A percentile compares a stretch with the other conserved stretches of the same genome.
Evolutionary conservation across 345 rosid genomes (phyloP).

Genomic region (Salix exigua): DNA sequence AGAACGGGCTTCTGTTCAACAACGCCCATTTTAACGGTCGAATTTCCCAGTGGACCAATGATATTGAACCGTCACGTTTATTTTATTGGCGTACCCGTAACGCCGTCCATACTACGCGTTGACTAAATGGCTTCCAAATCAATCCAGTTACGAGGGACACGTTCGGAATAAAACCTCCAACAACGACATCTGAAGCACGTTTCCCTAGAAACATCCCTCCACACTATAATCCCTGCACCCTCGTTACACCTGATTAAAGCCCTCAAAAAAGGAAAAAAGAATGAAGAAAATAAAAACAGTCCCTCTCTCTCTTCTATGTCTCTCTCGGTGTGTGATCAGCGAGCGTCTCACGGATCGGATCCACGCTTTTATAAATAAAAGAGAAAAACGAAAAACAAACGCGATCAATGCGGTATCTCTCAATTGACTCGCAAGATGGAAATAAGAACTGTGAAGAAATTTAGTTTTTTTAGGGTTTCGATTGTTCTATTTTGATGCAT

Average conservation of each 20-base stretch:
- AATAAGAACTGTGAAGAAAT: not conserved
- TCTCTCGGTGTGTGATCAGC: conserved; percentile 29
- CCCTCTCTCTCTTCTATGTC: conserved; percentile 5
- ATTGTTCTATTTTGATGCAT: not conserved
- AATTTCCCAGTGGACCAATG: not conserved
- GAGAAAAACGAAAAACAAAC: conserved; percentile 13
- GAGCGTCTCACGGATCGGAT: conserved; percentile 60
- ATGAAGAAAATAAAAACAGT: conserved; percentile 10
- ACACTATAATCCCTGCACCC: conserved; percentile 17
- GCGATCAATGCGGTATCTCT: conserved; percentile 19
- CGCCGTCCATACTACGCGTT: not conserved
- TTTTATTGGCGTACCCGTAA: not conserved
- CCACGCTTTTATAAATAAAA: conserved; percentile 26
- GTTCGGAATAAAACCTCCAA: not conserved
- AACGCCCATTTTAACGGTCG: too few relatives aligned
- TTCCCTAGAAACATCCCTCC: conserved; percentile 2
- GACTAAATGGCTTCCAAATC: conserved; percentile 7
- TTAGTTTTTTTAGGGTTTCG: not conserved
- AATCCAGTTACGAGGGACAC: conserved; percentile 4
- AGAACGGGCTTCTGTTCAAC: not conserved
- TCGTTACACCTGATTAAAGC: conserved; percentile 26
- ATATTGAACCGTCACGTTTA: not conserved
- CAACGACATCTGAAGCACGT: conserved; percentile 31
- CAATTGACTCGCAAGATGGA: not conserved
- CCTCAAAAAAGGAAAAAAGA: not conserved